Evolutionary conservation across 179 eudicot species (phyloP).

Genomic region (Beta macrorhiza): DNA sequence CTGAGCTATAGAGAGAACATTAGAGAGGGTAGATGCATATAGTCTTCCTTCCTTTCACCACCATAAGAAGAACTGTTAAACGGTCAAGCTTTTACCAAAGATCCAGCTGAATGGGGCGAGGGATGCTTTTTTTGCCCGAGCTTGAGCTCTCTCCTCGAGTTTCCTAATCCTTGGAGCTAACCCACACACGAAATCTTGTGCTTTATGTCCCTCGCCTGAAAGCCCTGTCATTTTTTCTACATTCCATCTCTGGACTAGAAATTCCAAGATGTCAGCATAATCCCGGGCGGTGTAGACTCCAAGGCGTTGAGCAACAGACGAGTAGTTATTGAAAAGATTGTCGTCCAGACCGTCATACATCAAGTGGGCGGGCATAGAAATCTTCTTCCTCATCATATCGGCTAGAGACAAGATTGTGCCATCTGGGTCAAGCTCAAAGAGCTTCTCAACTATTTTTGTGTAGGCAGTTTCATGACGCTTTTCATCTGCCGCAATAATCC

Average conservation of each 20-base stretch:
- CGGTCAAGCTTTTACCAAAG: conserved; percentile 35
- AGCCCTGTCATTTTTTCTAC: conserved; percentile 38
- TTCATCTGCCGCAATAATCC: conserved; percentile 52
- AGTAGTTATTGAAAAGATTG: conserved; percentile 44
- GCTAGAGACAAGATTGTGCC: conserved; percentile 39
- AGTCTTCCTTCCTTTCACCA: neutral
- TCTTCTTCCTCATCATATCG: conserved; percentile 54
- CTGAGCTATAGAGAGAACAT: conserved; percentile 3
- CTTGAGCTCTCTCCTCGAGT: conserved; percentile 50
- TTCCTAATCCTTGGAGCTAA: conserved; percentile 52
- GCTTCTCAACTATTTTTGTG: conserved; percentile 53
- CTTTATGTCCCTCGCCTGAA: conserved; percentile 43
- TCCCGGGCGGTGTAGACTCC: conserved; percentile 53
- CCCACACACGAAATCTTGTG: conserved; percentile 43
- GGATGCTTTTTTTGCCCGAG: conserved; percentile 36
- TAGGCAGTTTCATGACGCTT: conserved; percentile 54
- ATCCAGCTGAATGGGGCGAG: conserved; percentile 52
- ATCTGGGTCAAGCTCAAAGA: conserved; percentile 49
- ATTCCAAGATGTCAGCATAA: conserved; percentile 49
- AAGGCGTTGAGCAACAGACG: conserved; percentile 46
- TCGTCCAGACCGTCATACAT: conserved; percentile 48
- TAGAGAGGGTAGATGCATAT: neutral
- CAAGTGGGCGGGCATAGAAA: conserved; percentile 50
- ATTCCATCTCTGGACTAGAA: conserved; percentile 46
- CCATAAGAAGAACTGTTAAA: neutral